These are phyloP conservation scores for Kregervanrija delftensis DNA, from an alignment of 805 yeast genomes.

Conservation along the genomic window DNA sequence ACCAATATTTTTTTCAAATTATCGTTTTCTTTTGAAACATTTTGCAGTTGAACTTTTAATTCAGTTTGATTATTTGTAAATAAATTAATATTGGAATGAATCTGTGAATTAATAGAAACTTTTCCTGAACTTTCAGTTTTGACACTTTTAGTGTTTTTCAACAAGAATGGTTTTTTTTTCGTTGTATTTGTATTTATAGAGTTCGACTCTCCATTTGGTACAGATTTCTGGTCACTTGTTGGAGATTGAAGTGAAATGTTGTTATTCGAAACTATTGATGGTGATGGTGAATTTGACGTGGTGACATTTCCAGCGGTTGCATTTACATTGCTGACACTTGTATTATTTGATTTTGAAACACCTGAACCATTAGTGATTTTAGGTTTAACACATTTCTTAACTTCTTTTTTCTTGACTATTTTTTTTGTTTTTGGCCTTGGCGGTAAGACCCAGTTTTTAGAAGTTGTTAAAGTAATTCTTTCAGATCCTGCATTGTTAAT, in stretches of 20 bases:
- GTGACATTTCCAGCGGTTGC: neutral
- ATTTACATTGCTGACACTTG: too few relatives aligned
- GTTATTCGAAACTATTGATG: too few relatives aligned
- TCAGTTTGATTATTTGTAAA: slow-evolving; percentile 25
- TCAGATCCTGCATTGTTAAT: too few relatives aligned
- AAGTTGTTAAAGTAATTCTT: slow-evolving; percentile 9
- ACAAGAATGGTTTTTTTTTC: too few relatives aligned
- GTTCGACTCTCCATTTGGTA: too few relatives aligned
- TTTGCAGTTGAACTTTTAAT: slow-evolving; percentile 32
- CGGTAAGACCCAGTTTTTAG: slow-evolving; percentile 45
- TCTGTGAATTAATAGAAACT: slow-evolving; percentile 25
- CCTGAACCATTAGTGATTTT: too few relatives aligned
- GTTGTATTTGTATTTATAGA: too few relatives aligned
- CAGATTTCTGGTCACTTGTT: neutral
- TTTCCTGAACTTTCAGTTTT: slow-evolving; percentile 12
- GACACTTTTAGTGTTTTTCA: slow-evolving; percentile 4
- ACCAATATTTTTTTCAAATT: slow-evolving; percentile 35
- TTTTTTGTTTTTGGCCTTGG: slow-evolving; percentile 41
- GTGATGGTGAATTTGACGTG: neutral
- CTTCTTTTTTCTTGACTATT: slow-evolving; percentile 5
- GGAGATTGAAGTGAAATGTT: neutral
- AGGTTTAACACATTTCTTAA: neutral
- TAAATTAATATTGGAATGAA: slow-evolving; percentile 30
- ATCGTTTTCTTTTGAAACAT: slow-evolving; percentile 36
- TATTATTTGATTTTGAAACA: too few relatives aligned